Base-by-base conservation (phyloP, 345 rosid species). In the Populus simonii region DNA sequence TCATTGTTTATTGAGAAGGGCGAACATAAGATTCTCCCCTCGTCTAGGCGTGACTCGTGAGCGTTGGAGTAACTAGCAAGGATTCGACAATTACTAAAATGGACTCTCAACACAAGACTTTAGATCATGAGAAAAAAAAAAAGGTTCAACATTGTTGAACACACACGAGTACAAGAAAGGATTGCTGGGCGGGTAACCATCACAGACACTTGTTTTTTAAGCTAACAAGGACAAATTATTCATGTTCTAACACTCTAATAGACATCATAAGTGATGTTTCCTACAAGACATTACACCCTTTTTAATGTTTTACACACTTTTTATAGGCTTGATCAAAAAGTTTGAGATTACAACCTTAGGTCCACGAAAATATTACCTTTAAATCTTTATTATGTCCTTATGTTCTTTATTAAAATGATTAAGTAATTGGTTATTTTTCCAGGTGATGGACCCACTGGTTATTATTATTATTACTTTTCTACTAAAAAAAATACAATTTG, bases 401-500 rank as follows among this genome's bases (percentile, higher is more conserved):
- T 55, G 49, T 11, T 36, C 17, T 41, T 76, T 41, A 16, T 70
- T 70, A 70, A 73, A 38, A 36, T 41, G 39, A 76, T 72, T 22
- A 10, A 12, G 45, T 31, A 27, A 5, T 59, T 70, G 68, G 45
- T 13, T 8, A 31, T 1, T 36, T 66, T 31, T 78, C 55, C 55
- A 72, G 66, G 72, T 38, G 65, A 12, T 10, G 80, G 74, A n/a
- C 73, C 75, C 78, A 53, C 68, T 10, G 3, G 11, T 41, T 41
- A 41, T 41, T 33, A 33, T 41, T 41, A 10, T 41, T 31, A 31
- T 31, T 31, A 31, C 0, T 33, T 33, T 33, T 33, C 36, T 4
- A 33, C 6, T 33, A 33, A 33, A 33, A 33, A 33, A 55, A 8
- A 55, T 22, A 22, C n/a, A 55, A 8, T 55, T 22, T 55, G 12